Evolutionary conservation across 768 basidiomycete genomes (phyloP).

Genomic region (Suillus clintonianus): DNA sequence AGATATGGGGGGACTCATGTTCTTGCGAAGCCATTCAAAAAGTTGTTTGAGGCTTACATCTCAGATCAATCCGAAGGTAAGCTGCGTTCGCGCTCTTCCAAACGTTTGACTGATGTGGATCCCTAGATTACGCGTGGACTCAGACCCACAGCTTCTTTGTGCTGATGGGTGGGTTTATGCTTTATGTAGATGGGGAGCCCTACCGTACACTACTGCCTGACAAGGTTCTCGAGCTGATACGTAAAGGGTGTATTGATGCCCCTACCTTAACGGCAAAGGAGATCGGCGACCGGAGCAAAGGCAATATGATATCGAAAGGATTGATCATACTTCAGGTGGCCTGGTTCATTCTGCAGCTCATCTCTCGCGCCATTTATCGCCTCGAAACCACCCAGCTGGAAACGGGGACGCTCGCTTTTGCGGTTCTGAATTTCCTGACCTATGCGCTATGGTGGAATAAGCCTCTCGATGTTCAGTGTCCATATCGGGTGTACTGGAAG

Average conservation of each 20-base stretch:
- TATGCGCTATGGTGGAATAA: constrained; percentile 43
- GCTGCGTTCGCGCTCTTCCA: not conserved
- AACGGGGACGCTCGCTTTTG: constrained; percentile 37
- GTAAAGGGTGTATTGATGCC: not conserved
- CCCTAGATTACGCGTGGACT: not conserved
- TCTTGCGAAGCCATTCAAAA: not conserved
- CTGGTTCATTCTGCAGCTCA: constrained; percentile 37
- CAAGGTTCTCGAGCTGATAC: not conserved
- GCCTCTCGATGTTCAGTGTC: constrained; percentile 34
- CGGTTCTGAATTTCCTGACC: constrained; percentile 31
- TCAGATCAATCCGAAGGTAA: not conserved
- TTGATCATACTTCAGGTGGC: constrained; percentile 33
- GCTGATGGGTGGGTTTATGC: constrained; percentile 22
- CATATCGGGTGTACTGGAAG: not conserved
- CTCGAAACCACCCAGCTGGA: constrained; percentile 38
- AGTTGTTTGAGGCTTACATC: not conserved
- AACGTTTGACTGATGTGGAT: not conserved
- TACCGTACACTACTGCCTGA: not conserved
- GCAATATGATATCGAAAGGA: constrained; percentile 35
- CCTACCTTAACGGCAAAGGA: constrained; percentile 9
- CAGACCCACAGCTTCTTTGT: not conserved
- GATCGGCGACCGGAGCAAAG: constrained; percentile 33
- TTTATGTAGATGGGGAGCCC: not conserved
- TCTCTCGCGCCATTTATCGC: constrained; percentile 21
- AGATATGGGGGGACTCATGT: too few relatives aligned